phyloP scores from a whole-genome alignment of 768 basidiomycete species.

The Suillus cothurnatus region DNA sequence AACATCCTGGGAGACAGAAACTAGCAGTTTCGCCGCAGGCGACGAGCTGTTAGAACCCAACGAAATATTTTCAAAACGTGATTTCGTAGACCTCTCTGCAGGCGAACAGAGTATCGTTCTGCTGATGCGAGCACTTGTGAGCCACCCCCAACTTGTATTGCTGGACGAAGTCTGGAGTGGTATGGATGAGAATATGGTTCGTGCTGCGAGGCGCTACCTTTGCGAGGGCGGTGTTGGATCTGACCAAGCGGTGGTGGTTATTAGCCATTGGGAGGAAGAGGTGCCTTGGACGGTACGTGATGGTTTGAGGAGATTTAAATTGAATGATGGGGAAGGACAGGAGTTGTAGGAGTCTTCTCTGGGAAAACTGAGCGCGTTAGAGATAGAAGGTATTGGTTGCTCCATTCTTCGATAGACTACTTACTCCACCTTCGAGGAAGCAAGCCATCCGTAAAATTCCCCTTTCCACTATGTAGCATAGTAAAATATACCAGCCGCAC shows the following conservation, averaged over 20 bases:
- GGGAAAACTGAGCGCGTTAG: background rate
- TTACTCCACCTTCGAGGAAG: background rate
- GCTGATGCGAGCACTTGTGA: conserved; percentile 84
- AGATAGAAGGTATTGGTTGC: background rate
- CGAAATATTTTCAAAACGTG: conserved; percentile 45
- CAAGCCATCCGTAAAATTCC: background rate
- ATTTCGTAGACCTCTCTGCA: conserved; percentile 66
- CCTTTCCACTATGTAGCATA: background rate
- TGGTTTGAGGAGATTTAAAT: conserved; percentile 43
- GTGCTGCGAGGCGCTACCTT: conserved; percentile 63
- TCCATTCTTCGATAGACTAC: background rate
- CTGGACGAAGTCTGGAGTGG: conserved; percentile 94
- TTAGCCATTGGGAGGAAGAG: conserved; percentile 93
- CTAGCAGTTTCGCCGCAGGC: background rate
- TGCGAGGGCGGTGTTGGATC: conserved; percentile 49
- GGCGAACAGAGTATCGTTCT: conserved; percentile 83
- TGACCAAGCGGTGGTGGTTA: conserved; percentile 78
- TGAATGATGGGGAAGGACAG: conserved; percentile 38
- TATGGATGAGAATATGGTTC: conserved; percentile 83
- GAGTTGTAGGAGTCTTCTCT: conserved; percentile 10
- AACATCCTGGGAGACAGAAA: conserved; percentile 42
- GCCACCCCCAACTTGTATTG: conserved; percentile 70
- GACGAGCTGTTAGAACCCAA: conserved; percentile 19
- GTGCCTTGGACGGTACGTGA: conserved; percentile 75
- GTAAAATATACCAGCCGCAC: background rate